A percentile compares a stretch with the other conserved stretches of the same genome.
Conservation (phyloP, 257 asterid genomes). For the Anisodus acutangulus region DNA sequence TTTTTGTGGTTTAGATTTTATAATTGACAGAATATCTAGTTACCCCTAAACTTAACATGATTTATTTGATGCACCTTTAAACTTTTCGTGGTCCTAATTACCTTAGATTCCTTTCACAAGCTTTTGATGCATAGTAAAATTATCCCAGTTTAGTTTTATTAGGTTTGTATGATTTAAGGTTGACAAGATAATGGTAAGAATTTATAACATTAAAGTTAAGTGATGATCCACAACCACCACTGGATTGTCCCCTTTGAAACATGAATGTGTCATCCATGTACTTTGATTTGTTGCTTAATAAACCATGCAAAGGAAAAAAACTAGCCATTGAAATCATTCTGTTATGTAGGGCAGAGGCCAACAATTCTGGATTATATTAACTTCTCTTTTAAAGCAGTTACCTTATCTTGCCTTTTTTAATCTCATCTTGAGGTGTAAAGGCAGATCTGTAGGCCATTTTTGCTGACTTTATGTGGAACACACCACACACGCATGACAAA, state of each 20-base stretch:
- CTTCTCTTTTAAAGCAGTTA: background rate
- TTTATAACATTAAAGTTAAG: background rate
- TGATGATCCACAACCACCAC: background rate
- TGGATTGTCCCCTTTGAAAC: conserved; percentile 11
- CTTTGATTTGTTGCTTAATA: background rate
- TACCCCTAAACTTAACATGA: background rate
- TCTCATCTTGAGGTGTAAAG: conserved; percentile 27
- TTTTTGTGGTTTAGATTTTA: background rate
- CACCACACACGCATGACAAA: background rate
- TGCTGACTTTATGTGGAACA: background rate
- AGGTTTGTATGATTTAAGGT: background rate
- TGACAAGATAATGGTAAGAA: background rate
- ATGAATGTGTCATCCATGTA: background rate
- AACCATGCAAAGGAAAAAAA: background rate
- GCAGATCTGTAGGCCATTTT: background rate
- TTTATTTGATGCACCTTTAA: background rate
- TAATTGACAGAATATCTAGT: background rate
- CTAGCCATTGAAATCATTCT: background rate
- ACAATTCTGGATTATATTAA: background rate
- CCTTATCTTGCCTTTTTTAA: background rate
- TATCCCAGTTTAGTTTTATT: background rate
- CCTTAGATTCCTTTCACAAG: background rate
- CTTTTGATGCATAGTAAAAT: background rate
- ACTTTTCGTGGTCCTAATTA: background rate
- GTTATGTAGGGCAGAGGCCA: background rate